A percentile compares a stretch with the other conserved stretches of the same genome.
Conservation (phyloP, 306 rosid species). For the Quercus gilva region DNA sequence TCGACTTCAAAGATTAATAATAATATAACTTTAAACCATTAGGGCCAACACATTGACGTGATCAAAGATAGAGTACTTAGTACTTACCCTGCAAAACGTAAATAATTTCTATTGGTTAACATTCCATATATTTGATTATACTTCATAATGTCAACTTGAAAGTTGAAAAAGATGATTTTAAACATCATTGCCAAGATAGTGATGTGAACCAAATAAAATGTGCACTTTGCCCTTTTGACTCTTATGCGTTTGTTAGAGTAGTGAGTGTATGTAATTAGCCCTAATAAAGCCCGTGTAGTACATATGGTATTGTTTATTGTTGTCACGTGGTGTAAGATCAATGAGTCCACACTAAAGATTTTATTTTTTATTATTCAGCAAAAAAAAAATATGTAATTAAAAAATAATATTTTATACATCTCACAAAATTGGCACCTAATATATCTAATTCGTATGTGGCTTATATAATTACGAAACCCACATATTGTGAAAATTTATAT, state of each 20-base stretch:
- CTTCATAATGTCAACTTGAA: not conserved
- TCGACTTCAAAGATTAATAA: not conserved
- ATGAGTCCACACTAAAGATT: fast-evolving
- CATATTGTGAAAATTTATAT: too few relatives aligned
- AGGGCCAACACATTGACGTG: not conserved
- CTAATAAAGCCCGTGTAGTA: fast-evolving
- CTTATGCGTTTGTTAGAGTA: not conserved
- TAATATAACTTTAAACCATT: not conserved
- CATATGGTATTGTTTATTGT: fast-evolving
- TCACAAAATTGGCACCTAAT: too few relatives aligned
- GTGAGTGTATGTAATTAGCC: too few relatives aligned
- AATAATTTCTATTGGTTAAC: not conserved
- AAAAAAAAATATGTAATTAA: not conserved
- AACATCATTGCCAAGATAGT: not conserved
- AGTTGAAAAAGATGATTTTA: not conserved
- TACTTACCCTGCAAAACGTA: too few relatives aligned
- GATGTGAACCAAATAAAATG: not conserved
- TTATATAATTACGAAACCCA: too few relatives aligned
- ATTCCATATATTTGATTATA: not conserved
- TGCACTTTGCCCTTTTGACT: not conserved
- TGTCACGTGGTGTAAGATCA: fast-evolving
- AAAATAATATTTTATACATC: too few relatives aligned
- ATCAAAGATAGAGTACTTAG: not conserved
- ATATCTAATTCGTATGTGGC: too few relatives aligned
- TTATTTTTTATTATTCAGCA: too few relatives aligned